These are phyloP conservation scores for Salix udensis DNA, from an alignment of 345 rosid species.

Conservation along the genomic window DNA sequence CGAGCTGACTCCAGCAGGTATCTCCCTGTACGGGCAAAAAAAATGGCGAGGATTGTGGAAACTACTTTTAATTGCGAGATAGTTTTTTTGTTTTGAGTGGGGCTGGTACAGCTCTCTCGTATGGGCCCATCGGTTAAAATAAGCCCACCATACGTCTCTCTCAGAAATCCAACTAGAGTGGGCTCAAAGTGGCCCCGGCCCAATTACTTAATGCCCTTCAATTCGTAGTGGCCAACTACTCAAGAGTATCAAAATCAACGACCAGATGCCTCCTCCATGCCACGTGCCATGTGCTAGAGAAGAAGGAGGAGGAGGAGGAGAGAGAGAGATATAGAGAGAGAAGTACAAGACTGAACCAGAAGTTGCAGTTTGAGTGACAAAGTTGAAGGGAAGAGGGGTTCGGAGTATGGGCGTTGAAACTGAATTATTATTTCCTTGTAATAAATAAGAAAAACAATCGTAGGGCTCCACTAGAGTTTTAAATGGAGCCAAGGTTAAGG, in stretches of 20 bases:
- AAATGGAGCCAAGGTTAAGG: too few species aligned
- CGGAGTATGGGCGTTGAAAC: too few species aligned
- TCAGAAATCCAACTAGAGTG: neutral
- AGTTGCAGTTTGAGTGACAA: neutral
- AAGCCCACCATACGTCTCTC: neutral
- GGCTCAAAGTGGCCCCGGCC: slow-evolving; percentile 25
- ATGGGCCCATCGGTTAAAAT: neutral
- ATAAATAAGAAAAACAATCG: too few species aligned
- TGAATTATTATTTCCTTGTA: too few species aligned
- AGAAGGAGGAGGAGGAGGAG: neutral
- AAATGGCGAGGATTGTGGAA: too few species aligned
- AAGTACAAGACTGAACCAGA: neutral
- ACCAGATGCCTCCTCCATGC: neutral
- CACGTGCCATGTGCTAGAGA: neutral
- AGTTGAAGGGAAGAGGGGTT: neutral
- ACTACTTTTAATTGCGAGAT: too few species aligned
- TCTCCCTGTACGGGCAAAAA: too few species aligned
- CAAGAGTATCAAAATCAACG: neutral
- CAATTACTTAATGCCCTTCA: slow-evolving; percentile 14
- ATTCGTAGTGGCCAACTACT: slow-evolving; percentile 8
- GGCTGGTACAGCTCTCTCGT: too few species aligned
- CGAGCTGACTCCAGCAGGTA: too few species aligned
- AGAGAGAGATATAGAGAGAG: neutral
- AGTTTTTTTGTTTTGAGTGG: neutral
- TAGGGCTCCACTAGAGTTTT: too few species aligned